Evolutionary conservation across 495 filamentous ascomycete genomes (phyloP), one percentile per base, ranked within the genome.

Genomic region (Articulospora tetracladia): DNA sequence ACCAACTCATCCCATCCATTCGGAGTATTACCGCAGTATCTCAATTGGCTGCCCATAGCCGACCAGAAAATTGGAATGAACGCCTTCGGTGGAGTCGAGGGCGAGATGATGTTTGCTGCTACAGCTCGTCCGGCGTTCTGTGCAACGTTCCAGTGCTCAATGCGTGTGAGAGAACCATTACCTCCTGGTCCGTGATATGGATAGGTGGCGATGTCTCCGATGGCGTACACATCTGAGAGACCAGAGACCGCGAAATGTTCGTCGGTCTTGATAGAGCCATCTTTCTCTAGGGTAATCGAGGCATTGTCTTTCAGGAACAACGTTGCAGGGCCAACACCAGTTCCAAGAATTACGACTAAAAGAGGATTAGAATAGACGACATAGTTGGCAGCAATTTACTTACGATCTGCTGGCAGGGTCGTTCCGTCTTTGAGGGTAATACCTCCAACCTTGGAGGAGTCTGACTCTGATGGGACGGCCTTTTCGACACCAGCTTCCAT

Each of bases 71-170:
- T 81, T 0, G 94, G 94, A 24, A 92, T 91, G 74, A 97, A 98
- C 1, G 79, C 74, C 60, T 91, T 86, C 0, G 87, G 79, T 65
- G 74, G 76, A 13, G 79, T 65, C 63, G 74, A 70, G 27, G 85
- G 80, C 59, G 86, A 80, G 34, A 82, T 77, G 58, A 98, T 97
- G 60, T 88, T 79, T 56, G 76, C 73, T 3, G 90, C 94, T 6
- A 86, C 94, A 23, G 78, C 76, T 19, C 93, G 87, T 3, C 94
- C 94, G 3, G 88, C 76, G 64, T 97, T 97, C 73, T 98, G 94
- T 2, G 94, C 94, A 1, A 98, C 94, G 71, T 97, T 92, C 93
- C 93, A 98, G 71, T 98, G 94, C 77, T 98, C 95, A 72, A 97
- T 96, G 57, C 91, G 76, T 4, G 77, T 82, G 25, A 77, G 77